phyloP scores from a whole-genome alignment of 164 flowering plant species.

The Aristolochia contorta region DNA sequence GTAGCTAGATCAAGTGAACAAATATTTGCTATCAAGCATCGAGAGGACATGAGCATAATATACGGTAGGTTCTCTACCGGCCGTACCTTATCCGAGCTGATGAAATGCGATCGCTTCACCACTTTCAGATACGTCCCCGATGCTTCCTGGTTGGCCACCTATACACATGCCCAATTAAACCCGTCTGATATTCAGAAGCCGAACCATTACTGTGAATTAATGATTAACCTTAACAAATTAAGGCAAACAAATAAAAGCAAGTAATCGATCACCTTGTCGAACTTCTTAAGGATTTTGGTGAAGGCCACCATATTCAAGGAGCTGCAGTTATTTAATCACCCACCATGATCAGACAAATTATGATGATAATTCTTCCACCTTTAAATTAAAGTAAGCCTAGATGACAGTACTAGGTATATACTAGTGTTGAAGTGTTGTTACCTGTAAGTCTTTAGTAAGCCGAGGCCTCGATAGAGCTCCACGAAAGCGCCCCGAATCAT shows the following conservation, averaged over 20 bases:
- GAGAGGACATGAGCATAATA: too few relatives aligned
- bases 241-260: background rate
- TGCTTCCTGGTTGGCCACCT: conserved; percentile 74
- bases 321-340: conserved; percentile 34
- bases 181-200: too few relatives aligned
- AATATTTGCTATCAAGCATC: too few relatives aligned
- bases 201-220: too few relatives aligned
- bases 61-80: too few relatives aligned
- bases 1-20: too few relatives aligned
- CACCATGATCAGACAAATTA: background rate
- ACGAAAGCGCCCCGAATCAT: conserved; percentile 88
- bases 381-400: too few relatives aligned
- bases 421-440: too few relatives aligned
- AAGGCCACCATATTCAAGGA: conserved; percentile 94
- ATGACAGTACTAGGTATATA: too few relatives aligned
- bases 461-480: conserved; percentile 86
- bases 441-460: conserved; percentile 84
- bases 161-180: conserved; percentile 3
- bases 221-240: background rate
- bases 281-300: conserved; percentile 87
- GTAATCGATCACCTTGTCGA: conserved; percentile 65
- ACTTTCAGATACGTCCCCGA: conserved; percentile 56
- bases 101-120: conserved; percentile 83
- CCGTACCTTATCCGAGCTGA: conserved; percentile 87
- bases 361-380: too few relatives aligned